Conservation (phyloP, 2,329 filamentous ascomycete genomes). For the Macroventuria anomochaeta region DNA sequence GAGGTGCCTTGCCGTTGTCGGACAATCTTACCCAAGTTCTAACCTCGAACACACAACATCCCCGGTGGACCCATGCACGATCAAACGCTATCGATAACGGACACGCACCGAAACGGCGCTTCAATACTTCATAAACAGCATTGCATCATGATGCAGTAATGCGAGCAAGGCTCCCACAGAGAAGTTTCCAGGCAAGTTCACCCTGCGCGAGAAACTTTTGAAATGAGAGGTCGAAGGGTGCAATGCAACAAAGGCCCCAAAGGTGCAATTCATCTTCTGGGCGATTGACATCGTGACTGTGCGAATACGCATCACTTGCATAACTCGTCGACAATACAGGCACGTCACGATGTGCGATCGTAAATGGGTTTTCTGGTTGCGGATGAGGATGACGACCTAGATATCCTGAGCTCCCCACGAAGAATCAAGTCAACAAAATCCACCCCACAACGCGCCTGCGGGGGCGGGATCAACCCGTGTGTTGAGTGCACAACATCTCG, state of each 20-base stretch:
- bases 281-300: not conserved
- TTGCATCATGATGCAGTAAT: conserved; percentile 19
- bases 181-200: not conserved
- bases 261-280: not conserved
- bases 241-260: not conserved
- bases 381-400: not conserved
- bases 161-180: not conserved
- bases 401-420: not conserved
- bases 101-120: conserved; percentile 19
- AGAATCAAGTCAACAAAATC: not conserved
- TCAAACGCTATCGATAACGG: conserved; percentile 30
- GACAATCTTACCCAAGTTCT: conserved; percentile 14
- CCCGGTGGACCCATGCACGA: conserved; percentile 21
- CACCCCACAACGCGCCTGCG: not conserved
- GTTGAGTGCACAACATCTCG: not conserved
- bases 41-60: conserved; percentile 7
- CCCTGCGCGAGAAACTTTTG: not conserved
- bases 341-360: not conserved
- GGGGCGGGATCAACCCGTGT: conserved; percentile 1
- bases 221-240: not conserved
- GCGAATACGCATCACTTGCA: not conserved
- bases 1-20: conserved; percentile 19
- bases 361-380: not conserved
- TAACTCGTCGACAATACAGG: not conserved
- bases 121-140: conserved; percentile 24